Conservation (phyloP, 768 basidiomycete species). For the Naematelia encephala region DNA sequence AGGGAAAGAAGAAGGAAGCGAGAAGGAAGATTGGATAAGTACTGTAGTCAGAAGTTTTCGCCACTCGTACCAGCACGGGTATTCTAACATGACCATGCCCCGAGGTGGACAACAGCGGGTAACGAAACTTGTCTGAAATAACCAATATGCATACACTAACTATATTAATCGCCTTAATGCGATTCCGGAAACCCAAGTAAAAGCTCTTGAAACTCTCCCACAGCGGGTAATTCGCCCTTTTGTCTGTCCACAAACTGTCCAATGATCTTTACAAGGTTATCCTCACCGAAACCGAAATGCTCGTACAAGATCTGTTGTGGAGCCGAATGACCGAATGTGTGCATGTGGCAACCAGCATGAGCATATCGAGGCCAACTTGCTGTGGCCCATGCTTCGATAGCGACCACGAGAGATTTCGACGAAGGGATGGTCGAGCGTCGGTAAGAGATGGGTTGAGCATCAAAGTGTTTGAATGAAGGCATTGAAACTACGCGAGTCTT, state of each 20-base stretch:
- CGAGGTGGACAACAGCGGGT: no score
- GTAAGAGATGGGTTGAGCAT: constrained; percentile 36
- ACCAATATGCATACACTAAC: constrained; percentile 1
- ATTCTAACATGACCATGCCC: no score
- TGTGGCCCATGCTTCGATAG: constrained; percentile 47
- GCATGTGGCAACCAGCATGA: constrained; percentile 48
- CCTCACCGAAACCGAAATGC: constrained; percentile 46
- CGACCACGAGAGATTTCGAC: constrained; percentile 35
- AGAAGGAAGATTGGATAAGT: background rate
- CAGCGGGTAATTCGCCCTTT: constrained; percentile 27
- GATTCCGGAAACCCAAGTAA: constrained; percentile 16
- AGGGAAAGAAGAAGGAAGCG: background rate
- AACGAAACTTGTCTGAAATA: background rate
- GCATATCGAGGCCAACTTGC: constrained; percentile 50
- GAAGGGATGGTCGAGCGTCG: constrained; percentile 29
- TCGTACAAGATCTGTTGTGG: constrained; percentile 42
- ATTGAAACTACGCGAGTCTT: constrained; percentile 47
- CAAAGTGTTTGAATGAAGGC: constrained; percentile 42
- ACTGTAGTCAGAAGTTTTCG: no score
- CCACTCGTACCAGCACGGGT: background rate
- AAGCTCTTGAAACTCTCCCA: constrained; percentile 49
- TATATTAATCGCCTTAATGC: background rate
- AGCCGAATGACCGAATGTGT: constrained; percentile 47
- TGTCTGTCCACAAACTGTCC: constrained; percentile 19
- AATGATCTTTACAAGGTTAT: constrained; percentile 41